These are phyloP conservation scores for Purshia tridentata DNA, from an alignment of 306 rosid genomes.

Conservation along the genomic window DNA sequence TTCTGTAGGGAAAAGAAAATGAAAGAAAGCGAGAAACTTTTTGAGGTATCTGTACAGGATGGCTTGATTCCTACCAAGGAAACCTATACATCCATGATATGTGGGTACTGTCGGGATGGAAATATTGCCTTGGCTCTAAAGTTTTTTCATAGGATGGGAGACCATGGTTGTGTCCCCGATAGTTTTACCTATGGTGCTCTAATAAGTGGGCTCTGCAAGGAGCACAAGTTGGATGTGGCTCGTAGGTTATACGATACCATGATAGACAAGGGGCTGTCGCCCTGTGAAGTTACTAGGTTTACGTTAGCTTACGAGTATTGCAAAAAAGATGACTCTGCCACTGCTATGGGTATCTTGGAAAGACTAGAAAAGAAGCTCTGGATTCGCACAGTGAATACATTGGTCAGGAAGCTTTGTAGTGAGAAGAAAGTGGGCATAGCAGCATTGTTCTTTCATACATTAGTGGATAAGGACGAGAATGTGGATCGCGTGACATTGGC, in stretches of 20 bases:
- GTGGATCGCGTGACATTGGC: slow-evolving; percentile 75
- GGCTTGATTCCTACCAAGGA: slow-evolving; percentile 74
- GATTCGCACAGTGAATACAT: slow-evolving; percentile 64
- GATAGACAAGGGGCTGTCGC: slow-evolving; percentile 74
- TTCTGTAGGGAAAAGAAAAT: slow-evolving; percentile 63
- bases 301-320: slow-evolving; percentile 82
- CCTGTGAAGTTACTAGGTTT: slow-evolving; percentile 84
- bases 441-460: slow-evolving; percentile 72
- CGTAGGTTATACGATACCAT: slow-evolving; percentile 52
- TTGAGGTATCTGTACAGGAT: slow-evolving; percentile 47
- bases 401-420: slow-evolving; percentile 73
- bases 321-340: slow-evolving; percentile 55
- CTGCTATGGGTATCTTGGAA: slow-evolving; percentile 68
- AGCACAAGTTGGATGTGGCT: slow-evolving; percentile 67
- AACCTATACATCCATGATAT: slow-evolving; percentile 86
- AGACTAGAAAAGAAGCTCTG: slow-evolving; percentile 66
- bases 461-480: slow-evolving; percentile 56
- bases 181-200: slow-evolving; percentile 67
- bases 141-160: slow-evolving; percentile 62
- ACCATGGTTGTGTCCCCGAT: slow-evolving; percentile 68
- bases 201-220: slow-evolving; percentile 86
- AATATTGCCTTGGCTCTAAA: slow-evolving; percentile 54
- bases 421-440: slow-evolving; percentile 86
- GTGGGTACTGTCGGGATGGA: slow-evolving; percentile 74
- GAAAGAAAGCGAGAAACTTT: slow-evolving; percentile 64